These are phyloP conservation scores for Leccinum laetum DNA, from an alignment of 1,284 basidiomycete species.

Conservation along the genomic window DNA sequence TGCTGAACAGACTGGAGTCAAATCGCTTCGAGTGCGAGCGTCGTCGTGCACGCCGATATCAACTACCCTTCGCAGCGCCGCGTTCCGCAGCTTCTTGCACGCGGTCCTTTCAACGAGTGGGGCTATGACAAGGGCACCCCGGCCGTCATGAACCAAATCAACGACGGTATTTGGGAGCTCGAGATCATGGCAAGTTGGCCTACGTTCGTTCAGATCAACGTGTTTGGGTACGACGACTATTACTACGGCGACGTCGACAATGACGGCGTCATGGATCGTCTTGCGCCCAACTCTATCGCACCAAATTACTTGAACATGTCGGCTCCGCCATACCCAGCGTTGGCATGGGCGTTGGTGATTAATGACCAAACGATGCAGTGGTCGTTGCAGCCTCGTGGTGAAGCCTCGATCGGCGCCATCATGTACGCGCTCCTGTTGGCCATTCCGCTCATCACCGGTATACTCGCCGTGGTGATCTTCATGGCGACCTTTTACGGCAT, in stretches of 20 bases:
- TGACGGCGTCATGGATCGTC: conserved; percentile 85
- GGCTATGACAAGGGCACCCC: conserved; percentile 83
- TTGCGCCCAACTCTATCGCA: conserved; percentile 84
- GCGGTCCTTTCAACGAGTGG: conserved; percentile 89
- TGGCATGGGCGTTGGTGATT: conserved; percentile 83
- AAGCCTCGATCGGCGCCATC: conserved; percentile 76
- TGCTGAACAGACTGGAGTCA: conserved; percentile 70
- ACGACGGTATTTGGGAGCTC: conserved; percentile 71
- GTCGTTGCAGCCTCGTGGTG: conserved; percentile 78
- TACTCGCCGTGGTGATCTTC: conserved; percentile 82
- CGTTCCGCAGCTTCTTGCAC: conserved; percentile 82
- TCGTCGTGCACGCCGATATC: conserved; percentile 78
- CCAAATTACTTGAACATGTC: conserved; percentile 91
- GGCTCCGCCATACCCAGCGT: conserved; percentile 74
- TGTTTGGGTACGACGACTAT: conserved; percentile 86
- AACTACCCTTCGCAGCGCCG: conserved; percentile 65
- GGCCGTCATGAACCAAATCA: conserved; percentile 62
- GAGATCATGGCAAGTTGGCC: conserved; percentile 90
- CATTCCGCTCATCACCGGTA: conserved; percentile 84
- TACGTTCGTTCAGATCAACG: conserved; percentile 83
- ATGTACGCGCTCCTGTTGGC: conserved; percentile 81
- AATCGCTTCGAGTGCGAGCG: conserved; percentile 57
- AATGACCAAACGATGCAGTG: conserved; percentile 79
- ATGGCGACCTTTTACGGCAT: conserved; percentile 97
- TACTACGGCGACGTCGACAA: conserved; percentile 89